Percentiles rank a stretch among this genome's conserved stretches.
Evolutionary conservation across 345 rosid genomes (phyloP).

Genomic region (Sonneratia caseolaris): DNA sequence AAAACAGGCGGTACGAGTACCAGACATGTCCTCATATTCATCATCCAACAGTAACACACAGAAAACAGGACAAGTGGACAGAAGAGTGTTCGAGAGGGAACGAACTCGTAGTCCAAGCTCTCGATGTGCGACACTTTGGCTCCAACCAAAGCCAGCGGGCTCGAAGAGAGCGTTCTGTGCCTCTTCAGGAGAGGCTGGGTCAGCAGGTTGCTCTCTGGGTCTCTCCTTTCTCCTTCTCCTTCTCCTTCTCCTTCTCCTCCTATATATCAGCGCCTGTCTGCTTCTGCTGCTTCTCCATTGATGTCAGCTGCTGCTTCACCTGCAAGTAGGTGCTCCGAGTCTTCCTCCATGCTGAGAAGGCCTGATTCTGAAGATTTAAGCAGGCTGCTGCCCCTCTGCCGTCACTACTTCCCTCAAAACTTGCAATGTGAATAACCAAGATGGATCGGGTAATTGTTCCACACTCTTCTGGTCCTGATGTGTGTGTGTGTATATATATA

Average conservation of each 20-base stretch:
- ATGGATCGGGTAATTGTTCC: background rate
- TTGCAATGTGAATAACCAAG: background rate
- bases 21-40: background rate
- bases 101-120: constrained; percentile 87
- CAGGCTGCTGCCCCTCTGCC: too few relatives aligned
- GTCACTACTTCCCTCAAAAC: background rate
- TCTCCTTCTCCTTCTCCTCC: constrained; percentile 6
- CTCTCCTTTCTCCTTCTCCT: constrained; percentile 41
- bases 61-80: background rate
- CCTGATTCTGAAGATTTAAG: too few relatives aligned
- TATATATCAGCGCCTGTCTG: too few relatives aligned
- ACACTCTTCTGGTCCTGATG: background rate
- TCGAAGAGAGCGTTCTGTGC: constrained; percentile 61
- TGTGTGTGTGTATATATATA: too few relatives aligned
- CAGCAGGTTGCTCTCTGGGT: constrained; percentile 54
- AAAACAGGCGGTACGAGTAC: background rate
- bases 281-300: background rate
- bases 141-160: constrained; percentile 73
- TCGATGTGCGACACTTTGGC: constrained; percentile 77
- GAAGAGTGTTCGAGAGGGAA: background rate
- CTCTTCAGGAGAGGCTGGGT: constrained; percentile 70
- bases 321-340: constrained; percentile 9
- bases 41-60: background rate
- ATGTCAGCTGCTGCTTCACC: background rate
- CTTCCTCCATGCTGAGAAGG: constrained; percentile 33